Conservation (phyloP, 2,329 filamentous ascomycete species). For the Aspergillus cejpii region DNA sequence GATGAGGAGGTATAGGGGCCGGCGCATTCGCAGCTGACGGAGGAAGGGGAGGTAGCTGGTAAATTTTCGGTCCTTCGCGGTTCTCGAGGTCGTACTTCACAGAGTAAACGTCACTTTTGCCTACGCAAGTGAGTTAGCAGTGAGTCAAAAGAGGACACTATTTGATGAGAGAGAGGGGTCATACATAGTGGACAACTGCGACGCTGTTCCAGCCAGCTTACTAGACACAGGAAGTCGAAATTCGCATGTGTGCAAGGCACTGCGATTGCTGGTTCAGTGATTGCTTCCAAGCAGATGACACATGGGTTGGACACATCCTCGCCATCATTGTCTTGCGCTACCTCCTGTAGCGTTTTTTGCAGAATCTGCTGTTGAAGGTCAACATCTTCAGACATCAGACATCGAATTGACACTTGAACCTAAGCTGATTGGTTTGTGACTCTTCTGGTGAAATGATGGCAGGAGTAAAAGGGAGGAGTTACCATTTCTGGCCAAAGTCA, state of each 20-base stretch:
- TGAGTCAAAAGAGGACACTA: not conserved
- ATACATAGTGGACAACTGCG: slow-evolving; percentile 73
- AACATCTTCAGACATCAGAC: slow-evolving; percentile 39
- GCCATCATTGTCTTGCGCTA: slow-evolving; percentile 31
- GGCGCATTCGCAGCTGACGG: slow-evolving; percentile 11
- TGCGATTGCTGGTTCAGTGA: slow-evolving; percentile 65
- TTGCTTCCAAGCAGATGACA: slow-evolving; percentile 76
- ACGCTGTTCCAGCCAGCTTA: slow-evolving; percentile 70
- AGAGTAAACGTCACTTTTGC: slow-evolving; percentile 48
- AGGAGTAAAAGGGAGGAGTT: not conserved
- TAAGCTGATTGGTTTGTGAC: not conserved
- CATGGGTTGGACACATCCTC: slow-evolving; percentile 51
- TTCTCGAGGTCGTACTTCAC: slow-evolving; percentile 61
- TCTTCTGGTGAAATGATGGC: slow-evolving; percentile 1
- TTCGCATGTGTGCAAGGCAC: slow-evolving; percentile 70
- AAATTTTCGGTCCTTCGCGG: slow-evolving; percentile 51
- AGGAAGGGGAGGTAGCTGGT: slow-evolving; percentile 43
- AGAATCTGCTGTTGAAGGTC: slow-evolving; percentile 41
- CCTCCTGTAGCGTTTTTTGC: slow-evolving; percentile 42
- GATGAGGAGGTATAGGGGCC: slow-evolving; percentile 3
- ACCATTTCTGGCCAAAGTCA: slow-evolving; percentile 12
- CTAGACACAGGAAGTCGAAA: slow-evolving; percentile 80
- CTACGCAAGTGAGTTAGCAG: slow-evolving; percentile 25
- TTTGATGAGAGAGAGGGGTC: slow-evolving; percentile 8
- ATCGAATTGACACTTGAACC: slow-evolving; percentile 19